A percentile compares a stretch with the other conserved stretches of the same genome.
These are phyloP conservation scores for Entomortierella chlamydospora DNA, from an alignment of 192 early-diverging fungal genomes.

Conservation along the genomic window DNA sequence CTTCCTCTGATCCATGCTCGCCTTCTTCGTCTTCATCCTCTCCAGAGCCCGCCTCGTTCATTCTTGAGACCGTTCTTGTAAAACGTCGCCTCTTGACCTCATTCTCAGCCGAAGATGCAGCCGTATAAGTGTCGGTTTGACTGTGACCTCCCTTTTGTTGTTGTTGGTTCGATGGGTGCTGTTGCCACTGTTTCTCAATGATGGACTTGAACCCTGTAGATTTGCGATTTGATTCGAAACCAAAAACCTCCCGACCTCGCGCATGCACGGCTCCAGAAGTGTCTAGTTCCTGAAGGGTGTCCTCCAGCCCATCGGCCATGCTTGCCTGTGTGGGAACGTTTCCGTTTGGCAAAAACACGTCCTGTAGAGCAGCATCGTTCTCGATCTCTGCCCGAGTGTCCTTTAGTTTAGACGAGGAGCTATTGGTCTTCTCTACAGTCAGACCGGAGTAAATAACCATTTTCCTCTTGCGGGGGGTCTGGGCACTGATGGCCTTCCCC, in stretches of 20 bases:
- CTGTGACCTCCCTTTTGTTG: background rate
- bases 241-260: constrained; percentile 50
- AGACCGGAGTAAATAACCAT: constrained; percentile 26
- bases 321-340: background rate
- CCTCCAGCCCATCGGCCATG: background rate
- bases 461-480: background rate
- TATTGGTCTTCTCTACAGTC: constrained; percentile 11
- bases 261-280: constrained; percentile 4
- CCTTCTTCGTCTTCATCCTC: constrained; percentile 55
- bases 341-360: constrained; percentile 31
- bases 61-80: constrained; percentile 16
- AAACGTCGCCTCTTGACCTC: constrained; percentile 14
- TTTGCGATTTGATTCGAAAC: constrained; percentile 33
- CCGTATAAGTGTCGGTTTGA: background rate
- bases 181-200: constrained; percentile 6
- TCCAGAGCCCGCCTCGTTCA: constrained; percentile 35
- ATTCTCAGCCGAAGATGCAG: background rate
- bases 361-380: constrained; percentile 15
- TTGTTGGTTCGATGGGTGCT: background rate
- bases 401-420: background rate
- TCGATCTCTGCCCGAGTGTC: constrained; percentile 7
- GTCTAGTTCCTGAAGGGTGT: background rate
- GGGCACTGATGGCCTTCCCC: background rate
- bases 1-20: constrained; percentile 36
- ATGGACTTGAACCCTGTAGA: constrained; percentile 31